Percentiles rank a stretch among this genome's conserved stretches.
phyloP scores from a whole-genome alignment of 306 rosid genomes.

The Gleditsia sinensis region DNA sequence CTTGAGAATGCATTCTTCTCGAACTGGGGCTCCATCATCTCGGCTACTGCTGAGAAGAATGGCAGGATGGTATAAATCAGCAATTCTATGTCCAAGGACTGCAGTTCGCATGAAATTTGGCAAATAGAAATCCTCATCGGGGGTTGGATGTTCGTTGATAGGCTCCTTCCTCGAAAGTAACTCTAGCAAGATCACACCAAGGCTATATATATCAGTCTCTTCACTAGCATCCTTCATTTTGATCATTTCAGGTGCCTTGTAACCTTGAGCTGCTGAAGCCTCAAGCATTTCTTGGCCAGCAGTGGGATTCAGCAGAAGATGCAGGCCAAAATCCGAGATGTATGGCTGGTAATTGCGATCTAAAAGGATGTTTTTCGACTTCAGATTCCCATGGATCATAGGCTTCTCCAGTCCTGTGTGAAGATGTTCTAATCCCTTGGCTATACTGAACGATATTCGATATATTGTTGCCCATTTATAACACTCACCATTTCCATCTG shows the following conservation, averaged over 20 bases:
- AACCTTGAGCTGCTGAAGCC: conserved; percentile 71
- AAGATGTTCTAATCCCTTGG: conserved; percentile 81
- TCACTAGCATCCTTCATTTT: conserved; percentile 80
- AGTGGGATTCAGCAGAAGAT: conserved; percentile 76
- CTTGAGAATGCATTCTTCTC: conserved; percentile 66
- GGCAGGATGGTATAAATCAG: conserved; percentile 81
- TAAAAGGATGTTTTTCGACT: conserved; percentile 76
- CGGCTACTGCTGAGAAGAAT: conserved; percentile 54
- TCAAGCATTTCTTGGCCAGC: conserved; percentile 91
- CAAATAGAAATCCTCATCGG: conserved; percentile 84
- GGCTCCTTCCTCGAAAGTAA: conserved; percentile 84
- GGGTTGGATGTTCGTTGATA: conserved; percentile 67
- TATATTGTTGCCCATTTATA: conserved; percentile 70
- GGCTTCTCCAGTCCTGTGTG: conserved; percentile 70
- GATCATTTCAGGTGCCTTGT: conserved; percentile 87
- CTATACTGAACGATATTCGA: conserved; percentile 68
- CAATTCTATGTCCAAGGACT: conserved; percentile 68
- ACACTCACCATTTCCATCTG: conserved; percentile 65
- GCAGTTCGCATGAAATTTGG: conserved; percentile 83
- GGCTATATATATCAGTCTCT: conserved; percentile 74
- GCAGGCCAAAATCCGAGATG: conserved; percentile 76
- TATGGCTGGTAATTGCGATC: conserved; percentile 61
- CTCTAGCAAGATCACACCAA: conserved; percentile 82
- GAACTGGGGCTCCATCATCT: conserved; percentile 39
- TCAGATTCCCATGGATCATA: conserved; percentile 83